phyloP scores from a whole-genome alignment of 371 early-diverging fungal species.

The Parasitella parasitica region DNA sequence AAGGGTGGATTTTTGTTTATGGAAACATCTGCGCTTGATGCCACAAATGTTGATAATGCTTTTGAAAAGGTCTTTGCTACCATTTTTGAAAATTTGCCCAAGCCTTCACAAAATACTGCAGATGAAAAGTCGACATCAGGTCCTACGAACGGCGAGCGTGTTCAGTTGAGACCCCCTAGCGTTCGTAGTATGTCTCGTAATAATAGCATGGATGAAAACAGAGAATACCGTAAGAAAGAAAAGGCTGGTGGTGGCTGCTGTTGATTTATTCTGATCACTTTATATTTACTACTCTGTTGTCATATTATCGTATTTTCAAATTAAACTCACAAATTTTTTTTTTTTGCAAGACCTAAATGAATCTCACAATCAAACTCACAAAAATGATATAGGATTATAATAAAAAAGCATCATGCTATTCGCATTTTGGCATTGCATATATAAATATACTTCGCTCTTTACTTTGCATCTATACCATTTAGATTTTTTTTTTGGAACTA shows the following conservation, averaged over 20 bases:
- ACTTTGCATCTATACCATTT: too few species aligned
- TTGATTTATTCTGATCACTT: not conserved
- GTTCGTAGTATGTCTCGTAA: slow-evolving; percentile 29
- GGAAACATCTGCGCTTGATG: slow-evolving; percentile 93
- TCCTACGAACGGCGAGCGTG: slow-evolving; percentile 39
- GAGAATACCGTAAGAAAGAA: slow-evolving; percentile 24
- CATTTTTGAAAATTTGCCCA: slow-evolving; percentile 44
- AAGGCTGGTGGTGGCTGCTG: slow-evolving; percentile 24
- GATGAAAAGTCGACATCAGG: slow-evolving; percentile 18
- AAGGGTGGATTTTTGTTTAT: slow-evolving; percentile 85
- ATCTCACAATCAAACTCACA: too few species aligned
- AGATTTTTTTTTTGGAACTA: too few species aligned
- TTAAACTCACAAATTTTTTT: too few species aligned
- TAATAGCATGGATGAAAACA: slow-evolving; percentile 19
- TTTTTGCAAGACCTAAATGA: too few species aligned
- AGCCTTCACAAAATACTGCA: slow-evolving; percentile 33
- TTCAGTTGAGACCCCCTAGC: slow-evolving; percentile 50
- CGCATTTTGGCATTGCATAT: too few species aligned
- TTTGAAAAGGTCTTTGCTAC: slow-evolving; percentile 48
- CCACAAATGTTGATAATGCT: slow-evolving; percentile 85
- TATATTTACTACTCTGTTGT: not conserved
- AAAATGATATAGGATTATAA: too few species aligned
- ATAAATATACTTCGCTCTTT: too few species aligned
- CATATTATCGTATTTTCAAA: too few species aligned
- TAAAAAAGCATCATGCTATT: too few species aligned